These are phyloP conservation scores for Apiospora saccharicola DNA, from an alignment of 2,329 filamentous ascomycete genomes.

Conservation along the genomic window DNA sequence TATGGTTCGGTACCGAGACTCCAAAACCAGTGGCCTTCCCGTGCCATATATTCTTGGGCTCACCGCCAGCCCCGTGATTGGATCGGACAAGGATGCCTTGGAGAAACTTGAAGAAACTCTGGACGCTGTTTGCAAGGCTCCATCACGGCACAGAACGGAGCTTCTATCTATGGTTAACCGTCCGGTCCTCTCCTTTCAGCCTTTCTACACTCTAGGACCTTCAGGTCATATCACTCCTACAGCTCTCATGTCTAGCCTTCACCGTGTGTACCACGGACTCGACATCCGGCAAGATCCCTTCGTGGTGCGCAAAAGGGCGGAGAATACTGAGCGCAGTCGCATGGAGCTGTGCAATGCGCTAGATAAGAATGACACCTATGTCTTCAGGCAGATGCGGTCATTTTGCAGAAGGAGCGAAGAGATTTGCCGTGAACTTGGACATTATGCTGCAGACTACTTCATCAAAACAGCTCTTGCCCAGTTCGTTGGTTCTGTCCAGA, in stretches of 20 bases:
- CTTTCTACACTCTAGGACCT: conserved; percentile 38
- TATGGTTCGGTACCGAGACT: conserved; percentile 74
- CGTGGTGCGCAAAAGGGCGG: conserved; percentile 54
- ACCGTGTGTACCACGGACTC: conserved; percentile 49
- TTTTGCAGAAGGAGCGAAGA: conserved; percentile 59
- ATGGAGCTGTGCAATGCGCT: conserved; percentile 49
- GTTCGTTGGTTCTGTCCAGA: conserved; percentile 37
- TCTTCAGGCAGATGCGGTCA: conserved; percentile 61
- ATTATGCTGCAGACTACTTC: conserved; percentile 74
- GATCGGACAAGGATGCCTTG: conserved; percentile 61
- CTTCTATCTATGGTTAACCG: conserved; percentile 72
- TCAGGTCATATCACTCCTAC: conserved; percentile 21
- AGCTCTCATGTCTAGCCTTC: conserved; percentile 54
- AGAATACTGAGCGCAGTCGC: conserved; percentile 50
- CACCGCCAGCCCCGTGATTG: conserved; percentile 80
- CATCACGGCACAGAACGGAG: conserved; percentile 72
- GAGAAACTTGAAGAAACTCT: conserved; percentile 72
- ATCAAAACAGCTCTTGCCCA: conserved; percentile 57
- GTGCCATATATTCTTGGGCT: conserved; percentile 78
- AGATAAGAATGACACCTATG: conserved; percentile 56
- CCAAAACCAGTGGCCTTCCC: conserved; percentile 44
- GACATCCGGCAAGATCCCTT: conserved; percentile 69
- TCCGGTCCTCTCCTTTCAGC: conserved; percentile 59
- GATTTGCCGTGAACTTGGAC: conserved; percentile 66
- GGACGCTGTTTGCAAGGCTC: conserved; percentile 73